Percentiles rank a stretch among this genome's conserved stretches.
Evolutionary conservation across 164 flowering plant species (phyloP).

Genomic region (Liquidambar formosana): DNA sequence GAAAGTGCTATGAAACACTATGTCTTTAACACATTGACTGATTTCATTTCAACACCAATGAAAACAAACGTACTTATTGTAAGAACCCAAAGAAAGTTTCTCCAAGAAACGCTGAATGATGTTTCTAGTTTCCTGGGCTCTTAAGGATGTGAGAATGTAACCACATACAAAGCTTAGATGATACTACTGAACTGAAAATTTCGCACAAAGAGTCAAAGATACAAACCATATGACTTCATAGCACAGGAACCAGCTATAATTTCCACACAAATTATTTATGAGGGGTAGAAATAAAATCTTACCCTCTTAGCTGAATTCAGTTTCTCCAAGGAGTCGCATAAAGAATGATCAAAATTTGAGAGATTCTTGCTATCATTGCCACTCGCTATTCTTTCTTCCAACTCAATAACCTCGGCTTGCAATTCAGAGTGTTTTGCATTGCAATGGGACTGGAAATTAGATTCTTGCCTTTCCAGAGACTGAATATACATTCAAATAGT

Average conservation of each 20-base stretch:
- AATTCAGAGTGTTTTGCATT: slow-evolving; percentile 27
- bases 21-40: too few species aligned
- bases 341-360: slow-evolving; percentile 24
- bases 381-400: slow-evolving; percentile 36
- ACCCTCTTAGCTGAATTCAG: slow-evolving; percentile 59
- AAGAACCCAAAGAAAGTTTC: too few species aligned
- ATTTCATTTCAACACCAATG: too few species aligned
- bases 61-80: too few species aligned
- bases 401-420: slow-evolving; percentile 41
- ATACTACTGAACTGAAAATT: not conserved
- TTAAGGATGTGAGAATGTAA: too few species aligned
- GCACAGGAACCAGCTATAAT: not conserved
- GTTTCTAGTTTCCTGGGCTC: too few species aligned
- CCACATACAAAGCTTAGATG: not conserved
- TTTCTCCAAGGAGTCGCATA: slow-evolving; percentile 30
- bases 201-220: not conserved
- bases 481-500: slow-evolving; percentile 18
- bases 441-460: slow-evolving; percentile 27
- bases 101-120: too few species aligned
- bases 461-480: slow-evolving; percentile 50
- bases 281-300: slow-evolving; percentile 7
- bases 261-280: not conserved
- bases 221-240: not conserved
- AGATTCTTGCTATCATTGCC: slow-evolving; percentile 18
- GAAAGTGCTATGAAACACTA: too few species aligned